These are phyloP conservation scores for Didymella arachidicola DNA, from an alignment of 2,329 filamentous ascomycete genomes.

Conservation along the genomic window DNA sequence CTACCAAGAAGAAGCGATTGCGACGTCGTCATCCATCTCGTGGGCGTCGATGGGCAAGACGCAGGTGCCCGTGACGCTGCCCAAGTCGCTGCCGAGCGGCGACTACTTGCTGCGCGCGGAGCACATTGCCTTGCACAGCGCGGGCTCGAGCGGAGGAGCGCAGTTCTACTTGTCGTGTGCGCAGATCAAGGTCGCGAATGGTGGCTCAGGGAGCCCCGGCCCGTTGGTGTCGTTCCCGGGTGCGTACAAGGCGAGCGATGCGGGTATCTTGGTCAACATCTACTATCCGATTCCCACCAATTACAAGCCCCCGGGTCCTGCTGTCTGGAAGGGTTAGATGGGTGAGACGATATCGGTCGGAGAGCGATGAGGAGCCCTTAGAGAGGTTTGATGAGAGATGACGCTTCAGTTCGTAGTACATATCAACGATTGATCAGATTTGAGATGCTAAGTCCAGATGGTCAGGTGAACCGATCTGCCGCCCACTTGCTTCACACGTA, in stretches of 20 bases:
- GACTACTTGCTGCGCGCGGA: conserved; percentile 58
- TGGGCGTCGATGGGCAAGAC: conserved; percentile 5
- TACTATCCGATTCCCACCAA: conserved; percentile 14
- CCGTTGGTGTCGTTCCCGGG: conserved; percentile 53
- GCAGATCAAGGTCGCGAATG: conserved; percentile 53
- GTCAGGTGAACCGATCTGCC: neutral
- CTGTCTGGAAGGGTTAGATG: conserved; percentile 19
- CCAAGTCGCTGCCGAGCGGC: conserved; percentile 51
- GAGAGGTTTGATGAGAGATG: neutral
- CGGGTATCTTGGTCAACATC: conserved; percentile 23
- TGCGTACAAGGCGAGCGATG: conserved; percentile 38
- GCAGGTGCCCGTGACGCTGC: conserved; percentile 49
- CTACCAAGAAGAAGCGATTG: conserved; percentile 28
- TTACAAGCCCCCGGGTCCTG: conserved; percentile 19
- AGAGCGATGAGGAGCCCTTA: neutral
- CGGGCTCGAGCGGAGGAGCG: conserved; percentile 41
- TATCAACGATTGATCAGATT: neutral
- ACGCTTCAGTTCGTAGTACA: neutral
- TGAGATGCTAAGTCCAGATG: neutral
- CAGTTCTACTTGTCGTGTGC: conserved; percentile 59
- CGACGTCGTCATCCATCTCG: conserved; percentile 1
- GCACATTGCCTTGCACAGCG: conserved; percentile 57
- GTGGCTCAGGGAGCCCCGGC: conserved; percentile 46
- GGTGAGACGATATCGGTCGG: neutral
- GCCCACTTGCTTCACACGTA: neutral